A percentile compares a stretch with the other conserved stretches of the same genome.
phyloP scores from a whole-genome alignment of 768 basidiomycete species.

The Pleurotus salmoneostramineus region DNA sequence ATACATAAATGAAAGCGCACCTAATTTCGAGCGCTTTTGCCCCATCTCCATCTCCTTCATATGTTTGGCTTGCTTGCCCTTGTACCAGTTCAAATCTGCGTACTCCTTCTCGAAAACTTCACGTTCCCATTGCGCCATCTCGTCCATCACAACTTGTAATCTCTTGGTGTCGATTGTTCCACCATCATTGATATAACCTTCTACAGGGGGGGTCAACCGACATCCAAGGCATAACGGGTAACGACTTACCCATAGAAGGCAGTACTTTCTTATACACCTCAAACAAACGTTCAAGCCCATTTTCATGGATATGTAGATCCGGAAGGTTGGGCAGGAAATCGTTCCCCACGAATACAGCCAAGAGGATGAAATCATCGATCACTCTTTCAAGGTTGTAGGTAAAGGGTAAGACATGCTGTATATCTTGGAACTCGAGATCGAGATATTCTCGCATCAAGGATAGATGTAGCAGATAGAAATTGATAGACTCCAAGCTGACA shows the following conservation, averaged over 20 bases:
- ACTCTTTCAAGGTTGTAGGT: conserved; percentile 87
- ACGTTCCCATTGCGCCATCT: conserved; percentile 84
- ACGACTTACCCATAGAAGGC: conserved; percentile 59
- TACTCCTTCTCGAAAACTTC: conserved; percentile 92
- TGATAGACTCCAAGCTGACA: conserved; percentile 65
- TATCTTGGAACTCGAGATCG: conserved; percentile 86
- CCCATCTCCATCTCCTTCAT: conserved; percentile 61
- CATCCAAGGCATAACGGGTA: neutral
- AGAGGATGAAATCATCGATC: conserved; percentile 96
- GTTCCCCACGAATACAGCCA: conserved; percentile 97
- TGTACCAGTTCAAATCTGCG: conserved; percentile 88
- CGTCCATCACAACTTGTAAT: conserved; percentile 82
- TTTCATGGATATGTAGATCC: conserved; percentile 96
- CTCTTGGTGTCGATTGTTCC: conserved; percentile 78
- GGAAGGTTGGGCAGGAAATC: conserved; percentile 97
- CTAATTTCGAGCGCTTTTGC: conserved; percentile 54
- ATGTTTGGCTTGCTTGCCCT: conserved; percentile 85
- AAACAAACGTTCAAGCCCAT: conserved; percentile 89
- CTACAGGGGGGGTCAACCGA: conserved; percentile 29
- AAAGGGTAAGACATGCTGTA: conserved; percentile 67
- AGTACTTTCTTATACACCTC: conserved; percentile 93
- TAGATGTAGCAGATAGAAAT: conserved; percentile 93
- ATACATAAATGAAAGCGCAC: conserved; percentile 34
- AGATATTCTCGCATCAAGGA: conserved; percentile 96
- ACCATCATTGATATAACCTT: conserved; percentile 90